phyloP scores from a whole-genome alignment of 805 yeast genomes.

The Zygosaccharomyces lentus region DNA sequence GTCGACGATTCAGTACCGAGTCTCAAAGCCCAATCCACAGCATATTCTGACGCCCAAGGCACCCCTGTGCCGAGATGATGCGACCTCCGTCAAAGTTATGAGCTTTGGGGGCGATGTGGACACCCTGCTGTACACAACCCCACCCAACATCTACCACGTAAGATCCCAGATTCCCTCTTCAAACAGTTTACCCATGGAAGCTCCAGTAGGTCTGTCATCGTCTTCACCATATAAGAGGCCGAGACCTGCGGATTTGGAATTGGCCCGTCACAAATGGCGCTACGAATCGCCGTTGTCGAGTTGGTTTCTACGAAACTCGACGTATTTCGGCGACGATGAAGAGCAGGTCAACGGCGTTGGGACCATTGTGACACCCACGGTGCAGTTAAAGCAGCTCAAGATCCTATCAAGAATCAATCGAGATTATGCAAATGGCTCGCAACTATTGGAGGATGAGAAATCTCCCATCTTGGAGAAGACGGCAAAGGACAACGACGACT shows the following conservation, averaged over 20 bases:
- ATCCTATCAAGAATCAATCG: slow-evolving; percentile 24
- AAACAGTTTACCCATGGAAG: slow-evolving; percentile 4
- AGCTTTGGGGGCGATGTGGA: slow-evolving; percentile 17
- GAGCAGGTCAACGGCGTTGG: slow-evolving; percentile 10
- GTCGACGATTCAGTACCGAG: slow-evolving; percentile 22
- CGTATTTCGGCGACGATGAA: slow-evolving; percentile 19
- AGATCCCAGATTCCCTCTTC: slow-evolving; percentile 19
- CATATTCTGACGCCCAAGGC: slow-evolving; percentile 25
- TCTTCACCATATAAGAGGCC: slow-evolving; percentile 4
- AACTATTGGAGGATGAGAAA: slow-evolving; percentile 17
- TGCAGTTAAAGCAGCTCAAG: slow-evolving; percentile 28
- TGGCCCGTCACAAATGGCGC: slow-evolving; percentile 22
- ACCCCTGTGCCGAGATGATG: slow-evolving; percentile 3
- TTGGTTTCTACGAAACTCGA: slow-evolving; percentile 33
- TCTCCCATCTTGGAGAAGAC: slow-evolving; percentile 23
- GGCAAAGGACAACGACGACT: not conserved
- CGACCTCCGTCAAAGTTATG: slow-evolving; percentile 2
- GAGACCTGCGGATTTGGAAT: slow-evolving; percentile 1
- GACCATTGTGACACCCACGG: slow-evolving; percentile 23
- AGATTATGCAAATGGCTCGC: slow-evolving; percentile 10
- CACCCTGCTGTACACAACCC: slow-evolving; percentile 23
- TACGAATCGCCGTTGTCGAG: slow-evolving; percentile 35
- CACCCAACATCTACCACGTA: slow-evolving; percentile 27
- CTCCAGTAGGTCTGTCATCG: not conserved
- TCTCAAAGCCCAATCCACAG: slow-evolving; percentile 14